Evolutionary conservation across 257 asterid genomes (phyloP), one percentile per base, ranked within the genome.

Genomic region (Solanum sitiens): DNA sequence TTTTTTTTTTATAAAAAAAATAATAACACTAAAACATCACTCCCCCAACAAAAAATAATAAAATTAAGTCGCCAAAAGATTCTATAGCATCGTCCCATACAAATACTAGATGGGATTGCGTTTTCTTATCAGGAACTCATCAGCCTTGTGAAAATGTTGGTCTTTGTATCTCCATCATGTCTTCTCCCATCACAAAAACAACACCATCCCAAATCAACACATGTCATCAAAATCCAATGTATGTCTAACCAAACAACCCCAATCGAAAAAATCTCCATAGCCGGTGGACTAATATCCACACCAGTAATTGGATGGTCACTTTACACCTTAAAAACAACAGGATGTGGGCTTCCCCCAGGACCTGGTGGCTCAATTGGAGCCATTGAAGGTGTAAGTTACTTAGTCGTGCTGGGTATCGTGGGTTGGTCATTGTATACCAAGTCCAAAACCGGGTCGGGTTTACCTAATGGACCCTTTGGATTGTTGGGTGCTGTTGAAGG

Each of bases 271-370:
- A 92, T 88, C 8, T 95, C 95, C 77, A 90, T 92, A 12, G 89
- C 53, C 37, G 95, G 93, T 0, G 98, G 99, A 88, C 86, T 94
- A 32, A 88, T 96, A 32, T 89, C 98, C 1, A 91, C 91, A 13
- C 98, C 98, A 21, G 93, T 95, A n/a, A 93, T 96, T 72, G 98
- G 95, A 23, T 95, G 98, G 99, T 96, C 98, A 12, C 98, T 96
- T 6, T 95, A 92, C 95, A 95, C 98, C 0, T 92, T 96, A 42
- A 95, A 95, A 90, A 94, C 97, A 0, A 96, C 98, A 21, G 97
- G 98, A 16, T 96, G 99, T 90, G 98, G 99, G 56, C 95, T 96
- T 4, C 98, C 98, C 0, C 99, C 99, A 3, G 99, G 99, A 84
- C 99, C 98, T 1, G 98, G 91, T 1, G 99, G 99, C 6, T 94